Conservation (phyloP, 1,139 yeast genomes). For the Protomyces pachydermus region DNA sequence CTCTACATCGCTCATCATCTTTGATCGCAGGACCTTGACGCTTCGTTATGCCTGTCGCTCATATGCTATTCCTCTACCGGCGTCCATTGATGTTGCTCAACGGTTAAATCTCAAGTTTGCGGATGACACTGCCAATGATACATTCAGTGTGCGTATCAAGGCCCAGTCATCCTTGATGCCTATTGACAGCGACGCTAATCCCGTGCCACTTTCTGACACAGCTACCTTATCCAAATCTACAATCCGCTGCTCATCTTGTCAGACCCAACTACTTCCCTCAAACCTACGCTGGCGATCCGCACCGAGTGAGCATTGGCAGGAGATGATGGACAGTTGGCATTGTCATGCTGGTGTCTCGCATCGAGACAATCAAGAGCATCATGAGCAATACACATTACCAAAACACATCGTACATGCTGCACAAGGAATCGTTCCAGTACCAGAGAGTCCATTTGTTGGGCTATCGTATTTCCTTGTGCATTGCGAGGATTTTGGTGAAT, state of each 20-base stretch:
- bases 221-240: neutral
- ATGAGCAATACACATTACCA: conserved; percentile 19
- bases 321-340: conserved; percentile 97
- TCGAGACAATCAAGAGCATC: conserved; percentile 37
- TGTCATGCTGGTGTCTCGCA: conserved; percentile 73
- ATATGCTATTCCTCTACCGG: conserved; percentile 9
- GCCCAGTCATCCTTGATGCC: neutral
- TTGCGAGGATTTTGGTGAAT: neutral
- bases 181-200: neutral
- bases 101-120: neutral
- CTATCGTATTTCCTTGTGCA: conserved; percentile 10
- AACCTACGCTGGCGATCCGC: conserved; percentile 46
- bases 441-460: conserved; percentile 4
- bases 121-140: neutral
- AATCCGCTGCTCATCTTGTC: neutral
- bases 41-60: conserved; percentile 14
- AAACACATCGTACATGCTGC: conserved; percentile 13
- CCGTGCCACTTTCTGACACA: conserved; percentile 1
- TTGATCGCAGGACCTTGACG: conserved; percentile 18
- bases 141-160: neutral
- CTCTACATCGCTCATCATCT: conserved; percentile 7
- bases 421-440: conserved; percentile 2
- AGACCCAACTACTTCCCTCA: neutral
- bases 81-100: neutral
- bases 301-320: conserved; percentile 94